Conservation (phyloP, 148 eudicot genomes). For the Amaranthus cruentus region DNA sequence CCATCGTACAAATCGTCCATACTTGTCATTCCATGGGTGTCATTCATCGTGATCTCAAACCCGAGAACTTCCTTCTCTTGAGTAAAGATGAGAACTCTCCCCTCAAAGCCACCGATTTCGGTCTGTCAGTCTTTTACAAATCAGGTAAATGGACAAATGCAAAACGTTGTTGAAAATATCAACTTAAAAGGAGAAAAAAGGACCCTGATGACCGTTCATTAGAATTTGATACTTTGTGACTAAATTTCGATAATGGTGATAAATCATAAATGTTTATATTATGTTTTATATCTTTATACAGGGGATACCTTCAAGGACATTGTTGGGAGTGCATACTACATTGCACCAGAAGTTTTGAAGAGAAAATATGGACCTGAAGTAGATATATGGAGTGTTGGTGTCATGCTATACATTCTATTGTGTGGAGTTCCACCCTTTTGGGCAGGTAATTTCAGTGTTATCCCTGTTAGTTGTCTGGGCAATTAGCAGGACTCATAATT, state of each 20-base stretch:
- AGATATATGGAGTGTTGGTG: constrained; percentile 61
- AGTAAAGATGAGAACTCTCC: constrained; percentile 76
- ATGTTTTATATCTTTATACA: constrained; percentile 15
- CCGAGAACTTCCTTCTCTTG: constrained; percentile 77
- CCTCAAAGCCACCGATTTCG: constrained; percentile 86
- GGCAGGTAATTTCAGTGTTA: constrained; percentile 39
- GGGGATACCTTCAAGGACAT: constrained; percentile 63
- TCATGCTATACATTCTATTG: constrained; percentile 45
- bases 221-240: background rate
- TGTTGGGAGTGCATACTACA: constrained; percentile 61
- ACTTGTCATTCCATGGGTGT: constrained; percentile 94
- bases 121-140: constrained; percentile 85
- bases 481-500: background rate
- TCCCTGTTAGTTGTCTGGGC: background rate
- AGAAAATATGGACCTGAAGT: constrained; percentile 60
- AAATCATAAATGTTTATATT: background rate
- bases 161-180: too few species aligned
- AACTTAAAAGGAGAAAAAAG: too few species aligned
- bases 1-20: constrained; percentile 84
- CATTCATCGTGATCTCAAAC: constrained; percentile 90
- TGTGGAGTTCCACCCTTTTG: constrained; percentile 63
- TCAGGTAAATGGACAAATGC: constrained; percentile 36
- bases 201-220: background rate
- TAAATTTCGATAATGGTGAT: background rate
- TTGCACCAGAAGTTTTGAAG: constrained; percentile 62